Evolutionary conservation across 176 grass and related monocot genomes (phyloP), one percentile per base, ranked within the genome.

Genomic region (Raddia guianensis): DNA sequence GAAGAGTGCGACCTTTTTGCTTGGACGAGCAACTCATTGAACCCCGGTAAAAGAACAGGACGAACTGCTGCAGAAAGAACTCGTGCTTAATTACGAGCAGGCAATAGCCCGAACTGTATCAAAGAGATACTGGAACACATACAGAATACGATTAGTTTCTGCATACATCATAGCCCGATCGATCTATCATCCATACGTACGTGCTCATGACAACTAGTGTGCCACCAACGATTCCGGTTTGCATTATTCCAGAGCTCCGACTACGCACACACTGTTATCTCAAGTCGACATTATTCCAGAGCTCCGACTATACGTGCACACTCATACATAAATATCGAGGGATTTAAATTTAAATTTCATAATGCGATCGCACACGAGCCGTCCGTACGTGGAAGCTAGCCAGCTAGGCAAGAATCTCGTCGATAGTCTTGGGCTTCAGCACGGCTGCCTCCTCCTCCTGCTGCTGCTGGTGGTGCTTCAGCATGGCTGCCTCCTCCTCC

Each of bases 361-460:
- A 53, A 53, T 13, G 9, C 37, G n/a, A 57, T 21, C 58, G 16
- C 40, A 12, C 33, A 35, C 40, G 55, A 44, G 48, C 7, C 10
- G 40, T 27, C 0, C 27, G 27, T 27, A 27, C 27, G 27, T 5
- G 3, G 55, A 32, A 32, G 40, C 83, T 70, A 94, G 63, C 87
- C 92, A 32, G 40, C 83, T 70, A 94, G 63, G 89, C 92, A 46
- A 92, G 84, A 40, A 94, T 94, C 66, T 91, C 77, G 61, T 92
- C 67, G 16, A 94, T 68, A 35, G 82, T 6, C 49, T 85, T 89
- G 12, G 82, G 44, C 33, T 86, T 87, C 12, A 82, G 64, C 21
- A 8, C 49, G 13, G 71, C 11, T 37, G 66, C 65, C 20, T 34
- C 15, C 58, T 19, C 3, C 75, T 15, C 8, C 68, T 63, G 66